Percentiles rank a stretch among this genome's conserved stretches.
These are phyloP conservation scores for Monilinia polystroma DNA, from an alignment of 2,329 filamentous ascomycete species.

Conservation along the genomic window DNA sequence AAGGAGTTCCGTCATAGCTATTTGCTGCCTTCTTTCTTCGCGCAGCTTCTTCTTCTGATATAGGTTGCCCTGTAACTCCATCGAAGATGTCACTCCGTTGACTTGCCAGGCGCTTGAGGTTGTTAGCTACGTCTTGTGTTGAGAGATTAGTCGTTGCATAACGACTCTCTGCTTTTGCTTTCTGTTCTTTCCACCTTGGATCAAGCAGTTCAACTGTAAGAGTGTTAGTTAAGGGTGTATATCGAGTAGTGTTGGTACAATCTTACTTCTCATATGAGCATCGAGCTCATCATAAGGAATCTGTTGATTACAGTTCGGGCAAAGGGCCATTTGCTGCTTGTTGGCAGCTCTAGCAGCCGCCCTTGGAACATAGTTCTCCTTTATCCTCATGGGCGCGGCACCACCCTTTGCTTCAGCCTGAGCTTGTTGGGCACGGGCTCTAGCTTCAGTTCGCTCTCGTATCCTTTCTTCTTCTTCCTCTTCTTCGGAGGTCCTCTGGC, in stretches of 20 bases:
- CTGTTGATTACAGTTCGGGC: slow-evolving; percentile 89
- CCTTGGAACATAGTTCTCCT: slow-evolving; percentile 86
- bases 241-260: not conserved
- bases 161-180: slow-evolving; percentile 81
- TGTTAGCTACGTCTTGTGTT: slow-evolving; percentile 84
- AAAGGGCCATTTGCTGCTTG: slow-evolving; percentile 67
- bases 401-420: slow-evolving; percentile 73
- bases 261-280: slow-evolving; percentile 82
- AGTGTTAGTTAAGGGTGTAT: slow-evolving; percentile 26
- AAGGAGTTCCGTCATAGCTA: slow-evolving; percentile 63
- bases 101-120: slow-evolving; percentile 90
- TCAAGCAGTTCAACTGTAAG: slow-evolving; percentile 77
- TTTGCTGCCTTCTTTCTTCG: slow-evolving; percentile 71
- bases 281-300: slow-evolving; percentile 86
- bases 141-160: slow-evolving; percentile 83
- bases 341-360: slow-evolving; percentile 71
- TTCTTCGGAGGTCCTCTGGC: slow-evolving; percentile 42
- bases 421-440: slow-evolving; percentile 68
- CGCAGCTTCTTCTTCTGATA: slow-evolving; percentile 71
- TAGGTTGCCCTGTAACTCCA: slow-evolving; percentile 61
- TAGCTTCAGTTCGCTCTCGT: slow-evolving; percentile 60
- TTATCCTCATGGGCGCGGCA: slow-evolving; percentile 78
- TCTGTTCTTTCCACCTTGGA: slow-evolving; percentile 93
- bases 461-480: slow-evolving; percentile 65
- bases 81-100: slow-evolving; percentile 89